phyloP scores from a whole-genome alignment of 164 flowering plant species.

The Macadamia integrifolia region DNA sequence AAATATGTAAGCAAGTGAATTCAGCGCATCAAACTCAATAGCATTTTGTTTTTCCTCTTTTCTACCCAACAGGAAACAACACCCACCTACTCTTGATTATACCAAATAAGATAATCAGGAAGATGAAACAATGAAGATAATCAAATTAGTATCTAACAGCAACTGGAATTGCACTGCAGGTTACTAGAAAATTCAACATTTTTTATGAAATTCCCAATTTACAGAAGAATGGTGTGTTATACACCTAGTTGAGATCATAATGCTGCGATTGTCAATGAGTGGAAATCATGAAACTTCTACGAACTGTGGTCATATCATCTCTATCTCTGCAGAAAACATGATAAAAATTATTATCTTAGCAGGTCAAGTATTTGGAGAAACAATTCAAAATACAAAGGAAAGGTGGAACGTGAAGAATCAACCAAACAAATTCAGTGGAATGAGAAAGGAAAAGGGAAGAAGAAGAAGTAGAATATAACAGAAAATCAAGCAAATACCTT shows the following conservation, averaged over 20 bases:
- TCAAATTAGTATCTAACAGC: background rate
- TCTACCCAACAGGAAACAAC: no score
- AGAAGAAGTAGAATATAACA: background rate
- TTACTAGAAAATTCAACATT: conserved; percentile 3
- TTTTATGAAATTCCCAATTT: conserved; percentile 7
- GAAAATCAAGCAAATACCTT: conserved; percentile 16
- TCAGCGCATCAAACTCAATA: no score
- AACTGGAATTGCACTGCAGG: background rate
- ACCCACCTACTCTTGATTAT: no score
- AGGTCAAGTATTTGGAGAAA: no score
- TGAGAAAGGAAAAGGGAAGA: background rate
- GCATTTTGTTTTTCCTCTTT: no score
- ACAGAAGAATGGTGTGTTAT: conserved; percentile 3
- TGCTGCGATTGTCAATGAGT: background rate
- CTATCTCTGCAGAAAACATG: conserved; percentile 21
- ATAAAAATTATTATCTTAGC: background rate
- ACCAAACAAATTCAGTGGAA: no score
- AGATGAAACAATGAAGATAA: background rate
- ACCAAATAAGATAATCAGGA: background rate
- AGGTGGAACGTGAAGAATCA: no score
- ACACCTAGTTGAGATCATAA: conserved; percentile 3
- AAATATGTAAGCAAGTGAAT: no score
- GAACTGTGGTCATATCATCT: background rate
- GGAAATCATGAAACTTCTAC: no score
- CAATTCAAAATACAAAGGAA: no score